Percentiles rank a stretch among this genome's conserved stretches.
These are phyloP conservation scores for Gymnopilus dilepis DNA, from an alignment of 768 basidiomycete species.

Conservation along the genomic window DNA sequence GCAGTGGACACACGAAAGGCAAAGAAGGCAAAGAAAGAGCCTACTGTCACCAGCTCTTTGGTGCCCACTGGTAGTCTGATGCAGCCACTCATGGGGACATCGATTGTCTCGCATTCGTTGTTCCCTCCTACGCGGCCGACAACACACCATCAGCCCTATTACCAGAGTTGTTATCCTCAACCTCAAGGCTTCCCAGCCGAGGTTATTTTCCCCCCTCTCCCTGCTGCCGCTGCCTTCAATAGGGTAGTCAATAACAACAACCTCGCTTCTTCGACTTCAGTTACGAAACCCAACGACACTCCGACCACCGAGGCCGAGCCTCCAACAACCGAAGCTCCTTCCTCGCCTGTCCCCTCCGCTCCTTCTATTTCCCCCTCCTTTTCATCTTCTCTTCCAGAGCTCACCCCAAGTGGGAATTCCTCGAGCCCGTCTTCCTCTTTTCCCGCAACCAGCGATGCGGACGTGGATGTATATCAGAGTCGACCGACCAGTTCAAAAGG, in stretches of 20 bases:
- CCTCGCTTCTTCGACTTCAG: slow-evolving; percentile 31
- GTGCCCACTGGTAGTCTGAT: slow-evolving; percentile 27
- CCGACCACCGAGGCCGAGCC: slow-evolving; percentile 16
- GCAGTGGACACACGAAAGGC: slow-evolving; percentile 43
- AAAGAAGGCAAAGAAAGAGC: slow-evolving; percentile 54
- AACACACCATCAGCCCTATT: slow-evolving; percentile 77
- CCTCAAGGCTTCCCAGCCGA: slow-evolving; percentile 57
- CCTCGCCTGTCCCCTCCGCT: slow-evolving; percentile 33
- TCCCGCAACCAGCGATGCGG: slow-evolving; percentile 45
- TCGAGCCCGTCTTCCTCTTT: slow-evolving; percentile 62
- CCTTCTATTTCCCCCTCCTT: slow-evolving; percentile 38
- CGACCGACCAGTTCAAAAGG: slow-evolving; percentile 16
- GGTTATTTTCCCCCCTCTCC: slow-evolving; percentile 76
- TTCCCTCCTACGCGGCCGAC: slow-evolving; percentile 61
- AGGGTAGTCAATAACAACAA: slow-evolving; percentile 30
- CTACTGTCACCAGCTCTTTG: slow-evolving; percentile 24
- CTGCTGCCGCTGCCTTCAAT: slow-evolving; percentile 47
- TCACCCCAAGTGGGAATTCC: slow-evolving; percentile 65
- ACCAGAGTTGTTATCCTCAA: slow-evolving; percentile 58
- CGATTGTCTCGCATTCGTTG: slow-evolving; percentile 40
- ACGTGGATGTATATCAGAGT: slow-evolving; percentile 32
- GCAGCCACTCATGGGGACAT: slow-evolving; percentile 31
- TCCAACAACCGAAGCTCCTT: slow-evolving; percentile 20
- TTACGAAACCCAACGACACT: slow-evolving; percentile 12
- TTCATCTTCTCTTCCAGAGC: slow-evolving; percentile 57